A percentile compares a stretch with the other conserved stretches of the same genome.
phyloP scores from a whole-genome alignment of 176 grass and related monocot species.

The Zea luxurians region DNA sequence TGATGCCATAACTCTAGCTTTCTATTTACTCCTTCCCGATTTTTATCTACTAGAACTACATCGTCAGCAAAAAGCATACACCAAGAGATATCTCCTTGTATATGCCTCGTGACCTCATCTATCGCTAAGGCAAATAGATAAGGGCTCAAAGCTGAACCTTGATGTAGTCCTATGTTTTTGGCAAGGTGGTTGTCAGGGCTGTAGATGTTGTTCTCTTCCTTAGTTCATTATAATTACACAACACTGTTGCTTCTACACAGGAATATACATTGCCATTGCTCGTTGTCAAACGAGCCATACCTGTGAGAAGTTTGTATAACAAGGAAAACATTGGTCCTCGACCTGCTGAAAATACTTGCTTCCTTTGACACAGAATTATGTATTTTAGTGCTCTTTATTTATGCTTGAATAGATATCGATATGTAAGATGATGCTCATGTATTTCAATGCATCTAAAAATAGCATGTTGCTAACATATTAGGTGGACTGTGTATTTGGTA shows the following conservation, averaged over 20 bases:
- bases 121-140: too few relatives aligned
- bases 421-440: not conserved
- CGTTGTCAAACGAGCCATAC: not conserved
- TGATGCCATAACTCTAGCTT: too few relatives aligned
- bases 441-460: not conserved
- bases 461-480: not conserved
- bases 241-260: slow-evolving; percentile 37
- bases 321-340: not conserved
- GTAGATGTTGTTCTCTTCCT: slow-evolving; percentile 45
- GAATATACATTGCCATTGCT: slow-evolving; percentile 35
- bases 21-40: too few relatives aligned
- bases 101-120: too few relatives aligned
- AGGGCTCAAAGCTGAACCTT: too few relatives aligned
- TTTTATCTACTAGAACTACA: too few relatives aligned
- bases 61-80: too few relatives aligned
- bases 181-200: slow-evolving; percentile 49
- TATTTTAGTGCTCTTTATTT: not conserved
- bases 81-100: too few relatives aligned
- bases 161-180: slow-evolving; percentile 12
- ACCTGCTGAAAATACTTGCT: not conserved
- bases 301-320: not conserved
- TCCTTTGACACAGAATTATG: not conserved
- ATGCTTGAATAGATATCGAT: not conserved
- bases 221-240: slow-evolving; percentile 46
- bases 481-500: not conserved